These are phyloP conservation scores for Cutaneotrichosporon sp. DNA, from an alignment of 1,284 basidiomycete species.

Conservation along the genomic window DNA sequence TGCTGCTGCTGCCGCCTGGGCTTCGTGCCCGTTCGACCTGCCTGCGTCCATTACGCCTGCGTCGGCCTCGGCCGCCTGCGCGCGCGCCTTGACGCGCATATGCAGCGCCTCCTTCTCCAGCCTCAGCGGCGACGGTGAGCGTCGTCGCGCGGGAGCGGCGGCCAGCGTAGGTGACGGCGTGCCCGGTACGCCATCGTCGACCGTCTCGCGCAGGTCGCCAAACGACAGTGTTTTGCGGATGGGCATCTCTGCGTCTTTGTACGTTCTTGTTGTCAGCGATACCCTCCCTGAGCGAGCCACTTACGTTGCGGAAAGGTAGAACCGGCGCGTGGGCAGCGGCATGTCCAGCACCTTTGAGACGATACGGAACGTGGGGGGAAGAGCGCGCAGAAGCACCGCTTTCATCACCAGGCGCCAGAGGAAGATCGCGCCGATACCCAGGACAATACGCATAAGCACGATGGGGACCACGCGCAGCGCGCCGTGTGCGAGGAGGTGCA, in stretches of 20 bases:
- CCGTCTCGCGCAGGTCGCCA: conserved; percentile 58
- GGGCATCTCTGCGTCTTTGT: conserved; percentile 58
- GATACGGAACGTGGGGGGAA: conserved; percentile 73
- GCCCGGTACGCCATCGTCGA: conserved; percentile 8
- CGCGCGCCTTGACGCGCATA: neutral
- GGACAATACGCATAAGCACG: conserved; percentile 51
- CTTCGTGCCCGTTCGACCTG: neutral
- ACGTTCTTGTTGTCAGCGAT: conserved; percentile 49
- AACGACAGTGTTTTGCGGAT: conserved; percentile 76
- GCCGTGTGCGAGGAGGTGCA: conserved; percentile 8
- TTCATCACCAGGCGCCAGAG: conserved; percentile 80
- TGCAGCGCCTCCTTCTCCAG: conserved; percentile 6
- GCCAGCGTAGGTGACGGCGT: neutral
- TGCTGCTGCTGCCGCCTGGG: neutral
- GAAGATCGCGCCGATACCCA: conserved; percentile 59
- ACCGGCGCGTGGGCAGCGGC: conserved; percentile 71
- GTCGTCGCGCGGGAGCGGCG: neutral
- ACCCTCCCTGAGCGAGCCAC: conserved; percentile 8
- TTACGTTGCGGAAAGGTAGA: conserved; percentile 79
- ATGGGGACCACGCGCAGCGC: conserved; percentile 26
- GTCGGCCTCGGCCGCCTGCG: neutral
- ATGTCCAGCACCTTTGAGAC: conserved; percentile 52
- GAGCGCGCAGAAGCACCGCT: conserved; percentile 60
- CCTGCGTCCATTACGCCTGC: too few relatives aligned
- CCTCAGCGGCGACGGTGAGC: conserved; percentile 2